Conservation (phyloP, 768 basidiomycete genomes). For the Tephrocybe sp. region DNA sequence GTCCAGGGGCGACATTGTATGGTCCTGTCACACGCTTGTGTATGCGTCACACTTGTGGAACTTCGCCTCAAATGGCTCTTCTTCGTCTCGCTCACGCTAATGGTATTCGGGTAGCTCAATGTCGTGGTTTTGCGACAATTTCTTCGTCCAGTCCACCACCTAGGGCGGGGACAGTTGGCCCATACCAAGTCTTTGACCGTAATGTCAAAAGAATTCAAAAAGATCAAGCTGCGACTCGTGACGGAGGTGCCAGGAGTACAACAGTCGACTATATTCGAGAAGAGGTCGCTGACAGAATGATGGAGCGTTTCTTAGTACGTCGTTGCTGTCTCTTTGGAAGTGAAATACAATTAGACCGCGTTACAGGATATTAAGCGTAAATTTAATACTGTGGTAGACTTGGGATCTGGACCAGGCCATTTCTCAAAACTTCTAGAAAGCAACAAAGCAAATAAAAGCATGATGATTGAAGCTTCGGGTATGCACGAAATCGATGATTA, state of each 20-base stretch:
- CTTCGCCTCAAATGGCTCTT: conserved; percentile 21
- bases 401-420: conserved; percentile 91
- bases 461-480: conserved; percentile 91
- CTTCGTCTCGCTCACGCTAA: conserved; percentile 15
- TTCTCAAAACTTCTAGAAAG: conserved; percentile 80
- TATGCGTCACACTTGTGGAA: not conserved
- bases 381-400: conserved; percentile 78
- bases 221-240: conserved; percentile 64
- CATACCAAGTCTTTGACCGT: conserved; percentile 89
- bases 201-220: conserved; percentile 73
- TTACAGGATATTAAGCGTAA: conserved; percentile 86
- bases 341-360: not conserved
- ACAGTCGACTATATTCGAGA: conserved; percentile 90
- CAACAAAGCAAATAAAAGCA: conserved; percentile 64
- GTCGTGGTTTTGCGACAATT: conserved; percentile 49
- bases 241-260: conserved; percentile 61
- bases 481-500: conserved; percentile 17
- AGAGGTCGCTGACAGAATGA: conserved; percentile 87
- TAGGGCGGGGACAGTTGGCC: conserved; percentile 49
- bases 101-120: conserved; percentile 14
- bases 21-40: not conserved
- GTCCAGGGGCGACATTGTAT: no score
- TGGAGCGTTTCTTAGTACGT: conserved; percentile 83
- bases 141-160: conserved; percentile 41
- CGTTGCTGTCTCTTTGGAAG: conserved; percentile 4